Conservation (phyloP, 2,329 filamentous ascomycete genomes). For the Colletotrichum acutatum region DNA sequence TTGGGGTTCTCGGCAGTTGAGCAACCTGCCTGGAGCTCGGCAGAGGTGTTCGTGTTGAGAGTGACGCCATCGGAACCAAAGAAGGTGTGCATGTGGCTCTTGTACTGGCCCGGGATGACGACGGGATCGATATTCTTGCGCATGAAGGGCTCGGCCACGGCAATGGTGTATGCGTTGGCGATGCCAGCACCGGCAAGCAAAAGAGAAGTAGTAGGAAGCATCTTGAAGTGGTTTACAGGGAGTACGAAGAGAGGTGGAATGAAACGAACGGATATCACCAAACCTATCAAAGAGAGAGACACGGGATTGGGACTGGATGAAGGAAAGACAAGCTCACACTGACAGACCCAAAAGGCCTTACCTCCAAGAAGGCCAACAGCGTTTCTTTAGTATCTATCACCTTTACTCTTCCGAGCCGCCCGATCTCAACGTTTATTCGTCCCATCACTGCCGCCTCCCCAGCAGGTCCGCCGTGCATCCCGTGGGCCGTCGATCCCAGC, state of each 20-base stretch:
- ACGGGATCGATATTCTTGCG: slow-evolving; percentile 48
- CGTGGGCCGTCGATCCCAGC: not conserved
- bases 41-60: slow-evolving; percentile 40
- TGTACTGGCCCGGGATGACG: slow-evolving; percentile 44
- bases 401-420: not conserved
- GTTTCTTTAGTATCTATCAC: slow-evolving; percentile 1
- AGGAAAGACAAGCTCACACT: not conserved
- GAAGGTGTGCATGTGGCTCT: slow-evolving; percentile 48
- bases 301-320: not conserved
- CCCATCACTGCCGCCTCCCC: not conserved
- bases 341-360: not conserved
- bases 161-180: slow-evolving; percentile 40
- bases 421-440: slow-evolving; percentile 1
- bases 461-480: not conserved
- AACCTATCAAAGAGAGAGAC: not conserved
- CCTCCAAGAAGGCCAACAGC: not conserved
- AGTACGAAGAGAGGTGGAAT: not conserved
- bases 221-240: not conserved
- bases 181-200: slow-evolving; percentile 31
- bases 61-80: slow-evolving; percentile 49
- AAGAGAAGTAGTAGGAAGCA: slow-evolving; percentile 20
- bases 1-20: slow-evolving; percentile 57
- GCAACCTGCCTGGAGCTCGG: slow-evolving; percentile 53
- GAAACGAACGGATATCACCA: slow-evolving; percentile 9
- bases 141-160: slow-evolving; percentile 41